Evolutionary conservation across 225 moss, liverwort and hornwort species (phyloP), one percentile per base, ranked within the genome.

Genomic region (Antitrichia curtipendula): DNA sequence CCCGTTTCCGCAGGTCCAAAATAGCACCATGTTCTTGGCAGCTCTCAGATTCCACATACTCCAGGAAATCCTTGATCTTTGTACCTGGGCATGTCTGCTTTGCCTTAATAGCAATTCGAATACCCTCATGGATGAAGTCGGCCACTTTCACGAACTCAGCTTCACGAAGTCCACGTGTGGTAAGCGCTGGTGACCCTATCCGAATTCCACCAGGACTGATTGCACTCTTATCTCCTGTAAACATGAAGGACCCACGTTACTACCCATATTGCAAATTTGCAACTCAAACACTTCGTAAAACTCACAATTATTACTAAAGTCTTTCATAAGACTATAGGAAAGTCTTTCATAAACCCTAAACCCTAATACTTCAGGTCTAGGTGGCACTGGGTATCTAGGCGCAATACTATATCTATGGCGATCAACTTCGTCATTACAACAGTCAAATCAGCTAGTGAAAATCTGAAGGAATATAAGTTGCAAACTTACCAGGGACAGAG

Each of bases 221-320:
- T 20, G 96, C 97, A 89, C 97, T 97, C 87, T 96, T 97, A 80
- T 97, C 97, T 66, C 97, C 95, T 97, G 95, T 24, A 64, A 40
- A 82, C 43, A 50, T 59, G 12, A 56, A 73, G 22, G 14, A n/a
- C 73, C 20, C 52, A 80, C 56, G 50, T 82, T 85, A 79, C 62
- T 69, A 83, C 53, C 60, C 78, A 17, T 15, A 40, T 3, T 7
- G 57, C 65, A 52, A 78, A 78, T 57, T 83, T 73, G 62, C 58
- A 45, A 81, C 45, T 53, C 73, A 57, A 63, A 65, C 16, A 61
- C 25, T 81, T 84, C 40, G 22, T 75, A 70, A 61, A 76, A 38
- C 12, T 63, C 56, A 63, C 70, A 52, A 40, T 68, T 74, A 23
- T 41, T 61, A 66, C 70, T n/a, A 7, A 49, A 12, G 29, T 14